phyloP scores from a whole-genome alignment of 768 basidiomycete species.

The Trametes maxima region DNA sequence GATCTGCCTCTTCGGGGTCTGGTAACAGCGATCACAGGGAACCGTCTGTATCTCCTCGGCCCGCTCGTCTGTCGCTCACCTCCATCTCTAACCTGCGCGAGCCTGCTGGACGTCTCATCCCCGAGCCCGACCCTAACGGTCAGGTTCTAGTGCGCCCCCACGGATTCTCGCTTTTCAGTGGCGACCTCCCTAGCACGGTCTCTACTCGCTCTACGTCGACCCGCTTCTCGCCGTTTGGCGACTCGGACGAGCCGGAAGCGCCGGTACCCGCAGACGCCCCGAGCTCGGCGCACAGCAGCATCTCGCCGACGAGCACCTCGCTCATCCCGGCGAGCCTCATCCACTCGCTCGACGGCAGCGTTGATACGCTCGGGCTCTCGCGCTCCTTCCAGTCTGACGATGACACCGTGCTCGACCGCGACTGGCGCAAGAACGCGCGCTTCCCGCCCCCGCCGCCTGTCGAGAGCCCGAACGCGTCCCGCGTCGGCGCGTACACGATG shows the following conservation, averaged over 20 bases:
- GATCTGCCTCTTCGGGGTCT: constrained; percentile 23
- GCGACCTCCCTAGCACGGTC: constrained; percentile 39
- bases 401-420: constrained; percentile 53
- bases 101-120: constrained; percentile 11
- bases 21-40: constrained; percentile 20
- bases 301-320: constrained; percentile 48
- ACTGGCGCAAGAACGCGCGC: constrained; percentile 46
- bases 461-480: constrained; percentile 25
- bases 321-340: constrained; percentile 61
- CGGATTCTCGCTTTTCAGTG: constrained; percentile 45
- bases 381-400: constrained; percentile 55
- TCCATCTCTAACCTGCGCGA: constrained; percentile 31
- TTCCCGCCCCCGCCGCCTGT: constrained; percentile 28
- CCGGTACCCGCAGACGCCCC: constrained; percentile 18
- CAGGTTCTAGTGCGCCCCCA: constrained; percentile 36
- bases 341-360: constrained; percentile 48
- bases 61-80: constrained; percentile 29
- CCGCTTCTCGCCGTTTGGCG: constrained; percentile 59
- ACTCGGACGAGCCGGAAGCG: constrained; percentile 35
- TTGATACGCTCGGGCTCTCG: constrained; percentile 35
- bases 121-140: constrained; percentile 17
- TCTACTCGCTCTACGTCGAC: constrained; percentile 28
- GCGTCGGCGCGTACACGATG: constrained; percentile 30
- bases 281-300: constrained; percentile 31
- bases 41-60: constrained; percentile 28